phyloP scores from a whole-genome alignment of 2,329 filamentous ascomycete genomes.

The Ascosphaera apis region DNA sequence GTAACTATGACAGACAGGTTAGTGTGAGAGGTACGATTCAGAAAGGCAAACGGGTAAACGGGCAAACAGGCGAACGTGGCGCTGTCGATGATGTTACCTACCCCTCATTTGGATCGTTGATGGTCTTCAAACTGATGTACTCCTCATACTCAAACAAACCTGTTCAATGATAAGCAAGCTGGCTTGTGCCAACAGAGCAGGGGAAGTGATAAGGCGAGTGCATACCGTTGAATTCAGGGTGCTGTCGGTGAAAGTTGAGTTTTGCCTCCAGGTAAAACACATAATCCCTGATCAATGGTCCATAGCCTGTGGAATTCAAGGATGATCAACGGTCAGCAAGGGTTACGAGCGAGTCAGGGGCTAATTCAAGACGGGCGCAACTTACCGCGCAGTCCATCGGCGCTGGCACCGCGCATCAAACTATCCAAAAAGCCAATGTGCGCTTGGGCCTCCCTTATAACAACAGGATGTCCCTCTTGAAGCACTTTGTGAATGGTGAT shows the following conservation, averaged over 20 bases:
- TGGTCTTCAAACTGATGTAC: constrained; percentile 91
- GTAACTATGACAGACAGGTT: constrained; percentile 23
- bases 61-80: no score
- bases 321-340: not conserved
- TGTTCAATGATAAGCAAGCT: constrained; percentile 9
- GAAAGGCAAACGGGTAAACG: not conserved
- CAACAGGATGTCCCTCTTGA: constrained; percentile 81
- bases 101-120: constrained; percentile 96
- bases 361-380: not conserved
- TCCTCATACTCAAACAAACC: constrained; percentile 94
- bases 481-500: constrained; percentile 96
- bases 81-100: constrained; percentile 22
- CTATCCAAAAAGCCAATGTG: constrained; percentile 85
- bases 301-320: constrained; percentile 36
- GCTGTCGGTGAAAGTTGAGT: constrained; percentile 85
- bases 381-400: constrained; percentile 56
- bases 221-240: constrained; percentile 85
- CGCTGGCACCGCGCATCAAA: constrained; percentile 51
- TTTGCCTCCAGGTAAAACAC: constrained; percentile 89
- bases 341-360: no score
- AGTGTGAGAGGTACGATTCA: constrained; percentile 5
- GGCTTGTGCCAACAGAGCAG: constrained; percentile 1
- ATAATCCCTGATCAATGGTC: constrained; percentile 83
- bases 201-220: not conserved
- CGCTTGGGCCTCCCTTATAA: constrained; percentile 67